Evolutionary conservation across 2,329 filamentous ascomycete species (phyloP), one percentile per base, ranked within the genome.

Genomic region (Myriosclerotinia scirpicola): DNA sequence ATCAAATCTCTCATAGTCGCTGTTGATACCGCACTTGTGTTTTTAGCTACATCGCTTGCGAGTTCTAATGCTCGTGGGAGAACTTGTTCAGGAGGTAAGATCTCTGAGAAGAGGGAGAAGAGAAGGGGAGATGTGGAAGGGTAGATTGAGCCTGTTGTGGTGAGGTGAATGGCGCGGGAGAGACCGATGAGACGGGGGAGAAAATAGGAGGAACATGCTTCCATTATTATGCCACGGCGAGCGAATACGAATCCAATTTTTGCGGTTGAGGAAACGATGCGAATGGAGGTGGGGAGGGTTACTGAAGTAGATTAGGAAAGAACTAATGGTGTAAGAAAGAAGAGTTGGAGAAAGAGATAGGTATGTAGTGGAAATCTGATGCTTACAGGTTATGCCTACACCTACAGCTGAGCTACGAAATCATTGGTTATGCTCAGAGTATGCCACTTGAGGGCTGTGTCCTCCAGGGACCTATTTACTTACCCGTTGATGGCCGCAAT

Each of bases 231-330:
- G 1, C 90, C 90, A 54, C 90, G 82, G 36, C 89, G 84, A 34
- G 84, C 82, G 76, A 93, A 93, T 22, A 92, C 89, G 75, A 92
- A 91, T 63, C 90, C 90, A 69, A 92, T 84, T 74, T 89, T 90
- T 2, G 89, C 87, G 14, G 79, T 77, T 52, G 78, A 75, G 70
- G 84, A 85, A 52, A 80, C 85, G 69, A 89, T 67, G 40, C 83
- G 79, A 63, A 85, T 80, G 59, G 80, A 81, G 63, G 82, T 83
- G 1, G 85, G 81, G 5, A 88, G 79, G 40, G 85, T 85, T 82
- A 87, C 85, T 48, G 85, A 3, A n/a, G 30, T 22, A 17, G 2
- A 36, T 59, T 22, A 59, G 55, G 20, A n/a, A 48, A 14, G 2
- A 0, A 15, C 22, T 38, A 6, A 2, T 42, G 7, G 11, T 42